These are phyloP conservation scores for Oropetium thomaeum DNA, from an alignment of 176 grass and related monocot species.

Conservation along the genomic window DNA sequence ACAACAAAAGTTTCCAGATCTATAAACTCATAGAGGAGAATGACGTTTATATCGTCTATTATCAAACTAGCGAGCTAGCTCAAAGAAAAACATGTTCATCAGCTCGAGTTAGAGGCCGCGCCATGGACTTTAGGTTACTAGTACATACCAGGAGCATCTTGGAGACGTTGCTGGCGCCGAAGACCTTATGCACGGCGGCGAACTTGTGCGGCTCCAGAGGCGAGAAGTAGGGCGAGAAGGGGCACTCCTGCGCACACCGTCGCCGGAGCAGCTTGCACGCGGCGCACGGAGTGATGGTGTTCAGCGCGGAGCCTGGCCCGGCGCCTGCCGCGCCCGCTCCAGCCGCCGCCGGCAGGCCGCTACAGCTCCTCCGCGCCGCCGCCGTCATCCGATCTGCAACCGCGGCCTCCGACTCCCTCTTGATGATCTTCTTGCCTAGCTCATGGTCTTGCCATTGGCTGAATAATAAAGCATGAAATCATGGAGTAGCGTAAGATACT, in stretches of 20 bases:
- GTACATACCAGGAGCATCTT: slow-evolving; percentile 85
- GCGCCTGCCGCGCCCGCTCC: slow-evolving; percentile 7
- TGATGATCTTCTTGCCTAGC: slow-evolving; percentile 76
- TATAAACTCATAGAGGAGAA: too few species aligned
- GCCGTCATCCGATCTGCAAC: slow-evolving; percentile 49
- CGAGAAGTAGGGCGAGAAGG: slow-evolving; percentile 94
- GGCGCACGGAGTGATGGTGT: slow-evolving; percentile 77
- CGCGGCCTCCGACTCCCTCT: slow-evolving; percentile 47
- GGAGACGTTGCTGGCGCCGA: slow-evolving; percentile 97
- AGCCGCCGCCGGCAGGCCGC: slow-evolving; percentile 19
- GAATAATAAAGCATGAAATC: slow-evolving; percentile 18
- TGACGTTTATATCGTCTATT: too few species aligned
- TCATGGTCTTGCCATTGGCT: slow-evolving; percentile 77
- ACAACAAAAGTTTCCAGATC: too few species aligned
- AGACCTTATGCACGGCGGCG: slow-evolving; percentile 80
- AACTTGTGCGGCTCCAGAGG: slow-evolving; percentile 96
- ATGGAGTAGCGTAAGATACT: neutral
- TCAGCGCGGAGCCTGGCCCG: slow-evolving; percentile 43
- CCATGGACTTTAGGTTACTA: neutral
- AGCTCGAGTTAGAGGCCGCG: neutral
- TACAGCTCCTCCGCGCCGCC: slow-evolving; percentile 53
- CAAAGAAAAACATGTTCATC: neutral
- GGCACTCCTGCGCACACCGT: slow-evolving; percentile 92
- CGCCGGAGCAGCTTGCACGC: slow-evolving; percentile 87
- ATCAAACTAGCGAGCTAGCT: too few species aligned